Evolutionary conservation across 805 yeast species (phyloP).

Genomic region (Saccharomycopsis capsularis): DNA sequence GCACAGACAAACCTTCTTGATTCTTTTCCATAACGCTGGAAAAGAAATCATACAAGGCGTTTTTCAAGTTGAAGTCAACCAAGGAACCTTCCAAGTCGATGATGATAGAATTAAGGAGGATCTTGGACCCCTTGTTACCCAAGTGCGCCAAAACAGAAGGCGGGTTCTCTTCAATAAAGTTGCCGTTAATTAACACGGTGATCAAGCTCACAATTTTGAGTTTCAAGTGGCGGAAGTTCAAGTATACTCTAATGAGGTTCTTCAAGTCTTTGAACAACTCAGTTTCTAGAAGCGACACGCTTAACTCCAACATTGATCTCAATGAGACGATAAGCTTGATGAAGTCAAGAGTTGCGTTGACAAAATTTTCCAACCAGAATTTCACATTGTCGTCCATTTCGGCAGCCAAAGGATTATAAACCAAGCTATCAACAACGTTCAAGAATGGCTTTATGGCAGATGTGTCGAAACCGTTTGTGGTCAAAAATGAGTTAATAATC

Average conservation of each 20-base stretch:
- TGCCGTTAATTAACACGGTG: constrained; percentile 48
- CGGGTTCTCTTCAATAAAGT: constrained; percentile 30
- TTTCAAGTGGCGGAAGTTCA: constrained; percentile 42
- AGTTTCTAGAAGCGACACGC: constrained; percentile 57
- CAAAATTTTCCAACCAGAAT: constrained; percentile 43
- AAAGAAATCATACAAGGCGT: constrained; percentile 54
- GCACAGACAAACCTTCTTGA: constrained; percentile 71
- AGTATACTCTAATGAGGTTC: constrained; percentile 50
- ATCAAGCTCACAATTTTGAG: constrained; percentile 47
- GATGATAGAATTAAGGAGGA: constrained; percentile 53
- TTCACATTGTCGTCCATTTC: constrained; percentile 36
- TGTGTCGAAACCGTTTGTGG: constrained; percentile 40
- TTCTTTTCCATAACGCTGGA: constrained; percentile 62
- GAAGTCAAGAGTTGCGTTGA: constrained; percentile 46
- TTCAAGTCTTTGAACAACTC: constrained; percentile 50
- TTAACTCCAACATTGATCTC: constrained; percentile 41
- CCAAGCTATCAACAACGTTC: constrained; percentile 33
- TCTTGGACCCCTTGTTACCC: constrained; percentile 55
- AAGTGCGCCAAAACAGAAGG: constrained; percentile 81
- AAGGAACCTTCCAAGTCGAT: constrained; percentile 52
- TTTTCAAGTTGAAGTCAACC: constrained; percentile 46
- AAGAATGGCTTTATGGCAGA: constrained; percentile 52
- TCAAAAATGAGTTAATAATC: constrained; percentile 51
- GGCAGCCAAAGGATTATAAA: constrained; percentile 23
- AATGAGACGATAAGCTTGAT: constrained; percentile 49